Conservation (phyloP, 176 grass and related monocot species). For the Cenchrus americanus region DNA sequence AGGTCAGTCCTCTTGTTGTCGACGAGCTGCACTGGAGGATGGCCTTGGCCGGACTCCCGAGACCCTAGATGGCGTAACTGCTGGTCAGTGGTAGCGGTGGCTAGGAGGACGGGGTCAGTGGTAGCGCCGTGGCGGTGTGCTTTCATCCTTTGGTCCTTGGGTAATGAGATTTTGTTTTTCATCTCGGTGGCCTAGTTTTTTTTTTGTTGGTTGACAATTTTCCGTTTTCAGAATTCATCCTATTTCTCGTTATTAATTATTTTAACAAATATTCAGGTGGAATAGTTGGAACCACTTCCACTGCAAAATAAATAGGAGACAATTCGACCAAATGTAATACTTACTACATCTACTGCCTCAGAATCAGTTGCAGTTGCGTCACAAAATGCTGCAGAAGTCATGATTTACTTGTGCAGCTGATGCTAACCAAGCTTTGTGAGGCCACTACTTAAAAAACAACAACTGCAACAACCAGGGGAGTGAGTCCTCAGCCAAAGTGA, state of each 20-base stretch:
- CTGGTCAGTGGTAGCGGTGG: background rate
- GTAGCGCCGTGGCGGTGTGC: too few species aligned
- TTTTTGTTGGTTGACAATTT: too few species aligned
- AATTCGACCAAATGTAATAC: slow-evolving; percentile 39
- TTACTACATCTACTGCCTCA: background rate
- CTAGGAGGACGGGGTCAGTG: too few species aligned
- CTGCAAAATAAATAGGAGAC: slow-evolving; percentile 41
- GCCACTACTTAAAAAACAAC: slow-evolving; percentile 31
- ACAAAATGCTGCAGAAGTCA: background rate
- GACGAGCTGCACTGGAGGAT: slow-evolving; percentile 27
- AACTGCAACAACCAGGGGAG: slow-evolving; percentile 20
- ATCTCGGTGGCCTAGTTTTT: background rate
- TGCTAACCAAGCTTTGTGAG: too few species aligned
- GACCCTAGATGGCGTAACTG: slow-evolving; percentile 58
- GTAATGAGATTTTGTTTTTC: background rate
- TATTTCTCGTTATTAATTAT: background rate
- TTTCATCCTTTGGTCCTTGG: background rate
- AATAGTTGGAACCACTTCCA: slow-evolving; percentile 58
- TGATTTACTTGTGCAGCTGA: slow-evolving; percentile 38
- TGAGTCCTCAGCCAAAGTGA: slow-evolving; percentile 15
- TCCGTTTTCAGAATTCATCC: background rate
- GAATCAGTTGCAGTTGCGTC: background rate
- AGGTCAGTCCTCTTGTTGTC: background rate
- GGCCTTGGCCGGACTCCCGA: slow-evolving; percentile 45
- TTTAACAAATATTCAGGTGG: slow-evolving; percentile 37